These are phyloP conservation scores for Prunella vulgaris DNA, from an alignment of 257 asterid genomes.

Conservation along the genomic window DNA sequence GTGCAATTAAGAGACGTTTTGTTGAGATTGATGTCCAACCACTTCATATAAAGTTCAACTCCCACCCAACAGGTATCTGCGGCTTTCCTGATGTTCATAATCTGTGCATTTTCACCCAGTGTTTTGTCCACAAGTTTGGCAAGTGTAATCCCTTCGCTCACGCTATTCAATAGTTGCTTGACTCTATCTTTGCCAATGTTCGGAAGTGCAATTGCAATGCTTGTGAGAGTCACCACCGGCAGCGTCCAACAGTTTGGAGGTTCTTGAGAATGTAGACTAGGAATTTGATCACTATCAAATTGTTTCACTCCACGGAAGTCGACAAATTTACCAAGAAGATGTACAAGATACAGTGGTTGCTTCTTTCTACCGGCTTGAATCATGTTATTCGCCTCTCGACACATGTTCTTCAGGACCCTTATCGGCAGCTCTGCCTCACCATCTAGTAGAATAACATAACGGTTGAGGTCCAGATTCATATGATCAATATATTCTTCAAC, in stretches of 20 bases:
- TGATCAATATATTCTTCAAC: not conserved
- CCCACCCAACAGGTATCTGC: conserved; percentile 27
- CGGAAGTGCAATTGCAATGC: not conserved
- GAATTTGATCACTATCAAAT: too few relatives aligned
- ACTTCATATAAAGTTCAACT: conserved; percentile 13
- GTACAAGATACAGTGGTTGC: not conserved
- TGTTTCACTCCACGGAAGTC: too few relatives aligned
- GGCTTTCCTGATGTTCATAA: conserved; percentile 23
- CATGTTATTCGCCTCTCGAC: not conserved
- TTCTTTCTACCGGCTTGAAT: not conserved
- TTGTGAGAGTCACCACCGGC: not conserved
- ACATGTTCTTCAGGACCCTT: not conserved
- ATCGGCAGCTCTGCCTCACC: conserved; percentile 30
- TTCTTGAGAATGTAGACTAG: too few relatives aligned
- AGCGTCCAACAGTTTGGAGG: not conserved
- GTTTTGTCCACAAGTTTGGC: too few relatives aligned
- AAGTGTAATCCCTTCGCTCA: not conserved
- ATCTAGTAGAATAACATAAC: conserved; percentile 33
- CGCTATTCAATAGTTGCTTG: not conserved
- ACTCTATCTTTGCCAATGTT: not conserved
- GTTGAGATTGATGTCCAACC: conserved; percentile 15
- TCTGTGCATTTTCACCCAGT: not conserved
- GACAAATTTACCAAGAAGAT: too few relatives aligned
- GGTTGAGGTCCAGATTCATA: not conserved
- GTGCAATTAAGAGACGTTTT: not conserved